phyloP scores from a whole-genome alignment of 2,329 filamentous ascomycete genomes.

The Curvularia eragrostidis region DNA sequence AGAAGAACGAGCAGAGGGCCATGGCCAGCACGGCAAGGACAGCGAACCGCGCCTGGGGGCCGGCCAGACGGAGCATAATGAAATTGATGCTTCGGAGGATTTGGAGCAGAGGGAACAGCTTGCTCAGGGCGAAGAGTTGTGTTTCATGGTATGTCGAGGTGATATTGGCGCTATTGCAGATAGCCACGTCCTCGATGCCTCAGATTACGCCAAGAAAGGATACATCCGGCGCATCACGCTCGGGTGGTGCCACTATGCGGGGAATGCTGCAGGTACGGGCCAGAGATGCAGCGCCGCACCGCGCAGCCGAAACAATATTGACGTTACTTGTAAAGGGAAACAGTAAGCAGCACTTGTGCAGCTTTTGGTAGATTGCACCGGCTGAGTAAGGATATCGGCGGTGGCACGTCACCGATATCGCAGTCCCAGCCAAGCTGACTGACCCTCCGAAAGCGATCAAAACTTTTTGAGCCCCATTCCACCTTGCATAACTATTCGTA shows the following conservation, averaged over 20 bases:
- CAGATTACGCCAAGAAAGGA: slow-evolving; percentile 24
- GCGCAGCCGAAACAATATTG: neutral
- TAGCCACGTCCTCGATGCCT: slow-evolving; percentile 17
- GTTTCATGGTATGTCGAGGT: slow-evolving; percentile 8
- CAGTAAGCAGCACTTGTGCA: slow-evolving; percentile 15
- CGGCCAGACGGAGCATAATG: slow-evolving; percentile 40
- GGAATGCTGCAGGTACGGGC: slow-evolving; percentile 19
- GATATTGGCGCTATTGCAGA: slow-evolving; percentile 5
- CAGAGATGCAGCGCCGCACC: neutral
- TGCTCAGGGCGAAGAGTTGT: neutral
- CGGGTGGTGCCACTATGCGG: slow-evolving; percentile 14
- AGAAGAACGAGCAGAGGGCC: slow-evolving; percentile 63
- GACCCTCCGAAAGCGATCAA: slow-evolving; percentile 24
- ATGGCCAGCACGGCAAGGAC: slow-evolving; percentile 61
- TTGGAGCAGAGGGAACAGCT: neutral
- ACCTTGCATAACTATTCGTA: slow-evolving; percentile 11
- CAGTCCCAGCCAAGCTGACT: slow-evolving; percentile 30
- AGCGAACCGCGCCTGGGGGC: slow-evolving; percentile 47
- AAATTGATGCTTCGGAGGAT: neutral
- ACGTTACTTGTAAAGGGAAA: slow-evolving; percentile 4
- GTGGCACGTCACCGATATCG: slow-evolving; percentile 43
- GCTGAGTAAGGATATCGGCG: slow-evolving; percentile 37
- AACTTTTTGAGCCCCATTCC: slow-evolving; percentile 16
- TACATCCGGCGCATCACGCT: slow-evolving; percentile 13
- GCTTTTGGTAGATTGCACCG: slow-evolving; percentile 32